Base-by-base conservation (phyloP, 352 stramenopile genomes). In the Elongisporangium anandrum region DNA sequence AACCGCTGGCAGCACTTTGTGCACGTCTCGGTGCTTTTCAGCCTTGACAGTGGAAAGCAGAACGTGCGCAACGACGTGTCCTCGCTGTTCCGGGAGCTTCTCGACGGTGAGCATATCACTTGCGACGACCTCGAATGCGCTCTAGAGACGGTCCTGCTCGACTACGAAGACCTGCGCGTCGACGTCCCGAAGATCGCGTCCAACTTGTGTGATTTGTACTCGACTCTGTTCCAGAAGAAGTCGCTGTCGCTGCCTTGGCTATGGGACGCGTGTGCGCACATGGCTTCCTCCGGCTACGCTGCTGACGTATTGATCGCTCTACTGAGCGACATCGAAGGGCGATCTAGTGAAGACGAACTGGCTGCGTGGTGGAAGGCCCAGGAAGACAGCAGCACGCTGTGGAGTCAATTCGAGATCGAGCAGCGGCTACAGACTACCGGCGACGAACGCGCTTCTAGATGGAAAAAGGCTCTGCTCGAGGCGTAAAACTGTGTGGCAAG, bases 161-260 rank as follows among this genome's bases (percentile, higher is more conserved):
- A 91, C 45, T 94, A 90, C 47, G 77, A 92, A 51, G 81, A 94
- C 49, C 59, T 88, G 48, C 77, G 77, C 24, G 78, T 94, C 16
- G 84, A 94, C 62, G 81, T 94, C 22, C 84, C 84, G n/a, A 73
- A 73, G 22, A 60, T 92, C 26, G 77, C 67, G 12, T 52, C 63
- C 10, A 88, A 85, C 49, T 57, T 88, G 50, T 79, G 81, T 19
- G 78, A 90, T 17, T 54, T 94, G 4, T 88, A 64, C 72, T 71
- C 68, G 7, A 64, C 73, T n/a, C 54, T 94, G 64, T 88, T 94
- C 52, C 62, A 71, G n/a, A 73, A 77, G 38, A 22, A 77, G 9
- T 56, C 64, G 17, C 62, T 94, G 1, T 71, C 72, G 16, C 49
- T 90, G 2, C 50, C 54, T 0, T 94, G 81, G 81, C 59, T 94